Conservation (phyloP, 2,329 filamentous ascomycete species). For the Penicillium sp. region DNA sequence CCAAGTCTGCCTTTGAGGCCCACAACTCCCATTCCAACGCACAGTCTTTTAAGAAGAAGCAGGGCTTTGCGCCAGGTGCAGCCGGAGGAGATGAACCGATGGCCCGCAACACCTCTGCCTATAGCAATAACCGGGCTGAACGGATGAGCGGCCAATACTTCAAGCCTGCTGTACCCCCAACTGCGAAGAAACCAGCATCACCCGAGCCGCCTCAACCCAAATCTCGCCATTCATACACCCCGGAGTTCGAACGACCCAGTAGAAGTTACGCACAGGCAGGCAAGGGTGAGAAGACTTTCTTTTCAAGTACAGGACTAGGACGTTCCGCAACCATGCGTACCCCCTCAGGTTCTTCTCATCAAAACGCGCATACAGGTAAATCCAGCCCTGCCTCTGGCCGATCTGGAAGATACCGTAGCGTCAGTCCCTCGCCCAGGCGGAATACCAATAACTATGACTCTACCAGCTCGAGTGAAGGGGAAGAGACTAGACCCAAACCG, state of each 20-base stretch:
- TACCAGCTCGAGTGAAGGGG: constrained; percentile 43
- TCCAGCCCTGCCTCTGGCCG: constrained; percentile 35
- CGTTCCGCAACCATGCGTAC: constrained; percentile 56
- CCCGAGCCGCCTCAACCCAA: constrained; percentile 22
- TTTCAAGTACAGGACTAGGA: constrained; percentile 52
- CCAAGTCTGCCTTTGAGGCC: constrained; percentile 44
- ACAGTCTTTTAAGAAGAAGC: constrained; percentile 51
- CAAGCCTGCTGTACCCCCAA: constrained; percentile 42
- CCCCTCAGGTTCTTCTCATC: constrained; percentile 42
- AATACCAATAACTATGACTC: constrained; percentile 33
- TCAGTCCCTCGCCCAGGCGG: constrained; percentile 43
- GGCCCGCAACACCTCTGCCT: constrained; percentile 54
- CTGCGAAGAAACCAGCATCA: constrained; percentile 44
- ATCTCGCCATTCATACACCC: constrained; percentile 16
- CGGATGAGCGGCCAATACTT: constrained; percentile 38
- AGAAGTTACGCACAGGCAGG: constrained; percentile 55
- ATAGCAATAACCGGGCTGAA: constrained; percentile 41
- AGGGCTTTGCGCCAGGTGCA: constrained; percentile 59
- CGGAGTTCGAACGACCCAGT: constrained; percentile 52
- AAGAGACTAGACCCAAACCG: constrained; percentile 36
- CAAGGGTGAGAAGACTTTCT: constrained; percentile 57
- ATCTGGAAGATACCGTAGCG: constrained; percentile 43
- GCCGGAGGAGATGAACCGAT: constrained; percentile 61
- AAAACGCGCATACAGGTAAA: constrained; percentile 38
- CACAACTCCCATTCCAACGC: constrained; percentile 39